Percentiles rank a stretch among this genome's conserved stretches.
Evolutionary conservation across 2,329 filamentous ascomycete genomes (phyloP).

Genomic region (Plectosphaerella cucumerina): DNA sequence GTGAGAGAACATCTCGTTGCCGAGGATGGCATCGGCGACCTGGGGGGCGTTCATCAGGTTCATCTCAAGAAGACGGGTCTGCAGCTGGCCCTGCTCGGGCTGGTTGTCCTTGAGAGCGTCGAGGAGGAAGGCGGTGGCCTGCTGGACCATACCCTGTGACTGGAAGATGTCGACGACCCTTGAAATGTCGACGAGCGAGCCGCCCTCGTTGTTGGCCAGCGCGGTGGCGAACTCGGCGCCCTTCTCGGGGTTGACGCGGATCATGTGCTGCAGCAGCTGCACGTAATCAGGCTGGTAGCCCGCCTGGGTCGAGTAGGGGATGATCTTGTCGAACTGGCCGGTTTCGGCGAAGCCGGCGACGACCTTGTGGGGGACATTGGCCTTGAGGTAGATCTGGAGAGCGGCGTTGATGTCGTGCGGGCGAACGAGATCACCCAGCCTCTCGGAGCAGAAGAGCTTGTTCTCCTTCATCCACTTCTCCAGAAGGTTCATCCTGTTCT

Average conservation of each 20-base stretch:
- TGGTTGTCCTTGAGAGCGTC: conserved; percentile 94
- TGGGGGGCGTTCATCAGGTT: conserved; percentile 95
- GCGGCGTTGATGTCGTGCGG: conserved; percentile 86
- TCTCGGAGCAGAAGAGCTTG: conserved; percentile 94
- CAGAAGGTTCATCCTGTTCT: conserved; percentile 90
- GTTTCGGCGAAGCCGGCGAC: conserved; percentile 93
- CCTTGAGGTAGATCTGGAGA: conserved; percentile 83
- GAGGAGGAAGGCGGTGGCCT: conserved; percentile 95
- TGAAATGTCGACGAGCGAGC: conserved; percentile 85
- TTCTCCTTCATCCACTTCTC: conserved; percentile 98
- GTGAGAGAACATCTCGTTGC: conserved; percentile 97
- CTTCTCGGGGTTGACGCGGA: conserved; percentile 87
- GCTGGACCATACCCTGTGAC: conserved; percentile 95
- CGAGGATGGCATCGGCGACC: conserved; percentile 94
- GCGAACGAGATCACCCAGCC: conserved; percentile 90
- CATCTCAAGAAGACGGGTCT: conserved; percentile 96
- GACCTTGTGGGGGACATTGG: conserved; percentile 88
- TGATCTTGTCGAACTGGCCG: conserved; percentile 93
- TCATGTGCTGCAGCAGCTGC: conserved; percentile 85
- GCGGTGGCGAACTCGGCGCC: conserved; percentile 91
- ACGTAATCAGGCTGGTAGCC: conserved; percentile 97
- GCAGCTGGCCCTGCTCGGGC: conserved; percentile 87
- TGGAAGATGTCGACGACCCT: conserved; percentile 97
- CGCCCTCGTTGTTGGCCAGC: conserved; percentile 83
- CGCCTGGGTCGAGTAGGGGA: conserved; percentile 80